These are phyloP conservation scores for Chlorella sp. DNA, from an alignment of 139 green algal species.

Conservation along the genomic window DNA sequence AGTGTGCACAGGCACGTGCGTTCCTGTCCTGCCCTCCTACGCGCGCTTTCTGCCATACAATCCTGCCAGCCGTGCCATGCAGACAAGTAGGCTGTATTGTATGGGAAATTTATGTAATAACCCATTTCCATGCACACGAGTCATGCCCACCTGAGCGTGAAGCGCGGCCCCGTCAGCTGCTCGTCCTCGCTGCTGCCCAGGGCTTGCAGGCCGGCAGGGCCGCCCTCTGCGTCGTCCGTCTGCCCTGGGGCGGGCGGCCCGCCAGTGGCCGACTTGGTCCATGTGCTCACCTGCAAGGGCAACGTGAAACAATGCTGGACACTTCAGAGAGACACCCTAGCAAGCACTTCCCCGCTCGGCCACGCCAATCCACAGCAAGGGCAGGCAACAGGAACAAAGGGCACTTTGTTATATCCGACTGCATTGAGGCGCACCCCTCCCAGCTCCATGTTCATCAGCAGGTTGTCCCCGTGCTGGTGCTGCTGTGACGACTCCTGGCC, in stretches of 20 bases:
- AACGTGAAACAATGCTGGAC: not conserved
- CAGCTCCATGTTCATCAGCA: constrained; percentile 67
- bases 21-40: not conserved
- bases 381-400: not conserved
- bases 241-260: constrained; percentile 19
- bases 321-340: not conserved
- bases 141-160: not conserved
- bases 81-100: no score
- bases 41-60: no score
- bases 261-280: not conserved
- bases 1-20: not conserved
- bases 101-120: no score
- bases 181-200: constrained; percentile 12
- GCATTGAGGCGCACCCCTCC: not conserved
- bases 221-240: constrained; percentile 18
- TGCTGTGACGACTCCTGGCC: constrained; percentile 41
- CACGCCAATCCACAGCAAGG: not conserved
- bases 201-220: not conserved
- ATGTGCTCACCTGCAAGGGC: not conserved
- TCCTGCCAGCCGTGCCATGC: not conserved
- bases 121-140: not conserved
- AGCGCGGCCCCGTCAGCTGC: constrained; percentile 16
- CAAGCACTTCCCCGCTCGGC: not conserved
- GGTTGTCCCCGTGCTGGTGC: constrained; percentile 30
- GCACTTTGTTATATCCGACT: not conserved